Base-by-base conservation (phyloP, 208 protist species). In the Acanthamoeba healyi region DNA sequence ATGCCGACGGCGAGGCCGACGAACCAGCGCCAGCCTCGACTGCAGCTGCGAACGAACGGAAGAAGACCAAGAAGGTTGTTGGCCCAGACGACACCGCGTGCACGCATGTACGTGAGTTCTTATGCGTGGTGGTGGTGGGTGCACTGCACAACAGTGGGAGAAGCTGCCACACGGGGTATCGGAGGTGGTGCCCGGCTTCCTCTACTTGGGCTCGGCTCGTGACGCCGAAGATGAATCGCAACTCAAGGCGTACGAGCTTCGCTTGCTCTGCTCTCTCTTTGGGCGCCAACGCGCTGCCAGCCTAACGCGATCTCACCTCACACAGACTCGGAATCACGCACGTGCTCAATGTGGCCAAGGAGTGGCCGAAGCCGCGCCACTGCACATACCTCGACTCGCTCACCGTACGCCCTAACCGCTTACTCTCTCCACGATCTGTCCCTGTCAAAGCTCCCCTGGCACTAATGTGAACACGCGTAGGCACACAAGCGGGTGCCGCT, bases 181-280 rank as follows among this genome's bases (percentile, higher is more conserved):
- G 2, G 87, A 92, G 63, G 40, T 92, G 24, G 17, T 92, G 40
- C 61, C 56, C 5, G 87, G 87, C 38, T 92, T 92, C 63, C 65
- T 92, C 17, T 92, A 92, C 87, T 42, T 92, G 22, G 87, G 87
- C 42, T 79, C 63, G 40, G 87, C 63, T 26, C 38, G 44, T 9
- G 87, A 79, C 26, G 63, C 87, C 29, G 87, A 72, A 61, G 63
- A 92, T 29, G 61, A 79, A 26, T 38, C 87, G 0, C 74, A 84
- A n/a, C 42, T 84, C 63, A 5, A 32, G 26, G 63, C 26, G 63
- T 72, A 72, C 63, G 26, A 12, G 63, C 17, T 15, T 34, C 38
- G 17, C 40, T 40, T 26, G 34, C 40, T 3, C 67, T 40, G 36
- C 4, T 19, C 10, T 74, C 29, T 74, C n/a, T n/a, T n/a, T n/a